Base-by-base conservation (phyloP, 1,284 basidiomycete species). In the Naganishia albida region DNA sequence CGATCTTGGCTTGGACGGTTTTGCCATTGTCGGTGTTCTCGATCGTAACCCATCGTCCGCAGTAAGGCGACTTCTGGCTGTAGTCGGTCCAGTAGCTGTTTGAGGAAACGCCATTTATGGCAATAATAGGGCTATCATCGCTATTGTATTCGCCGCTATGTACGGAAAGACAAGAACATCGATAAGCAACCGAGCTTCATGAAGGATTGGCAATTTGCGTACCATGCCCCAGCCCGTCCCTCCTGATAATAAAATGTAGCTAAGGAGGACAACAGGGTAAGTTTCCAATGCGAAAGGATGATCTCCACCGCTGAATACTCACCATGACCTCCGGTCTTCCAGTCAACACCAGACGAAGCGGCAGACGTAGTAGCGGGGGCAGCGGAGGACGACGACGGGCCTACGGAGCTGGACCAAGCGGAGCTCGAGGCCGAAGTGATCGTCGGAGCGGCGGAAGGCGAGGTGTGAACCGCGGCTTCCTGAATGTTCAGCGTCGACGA, bases 211-310 rank as follows among this genome's bases (percentile, higher is more conserved):
- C n/a, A n/a, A n/a, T n/a, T n/a, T n/a, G n/a, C n/a, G n/a, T n/a
- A n/a, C n/a, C 91, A 93, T 10, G 89, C 88, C 66, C 90, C 90
- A 51, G 78, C 70, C 56, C 71, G 72, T 48, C 87, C 87, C 57
- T 83, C 79, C 81, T 92, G 90, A 75, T 81, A 83, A 82, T 83
- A 90, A 80, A 78, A 91, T 23, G 89, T 91, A 26, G 85, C 89
- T 70, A 63, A 70, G 63, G 72, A 75, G 63, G 70, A 74, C 63
- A 71, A 67, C 67, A 30, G 20, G 56, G n/a, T 40, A 15, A 60
- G 44, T 39, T 38, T 39, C n/a, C 34, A 10, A 25, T 15, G 20
- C 15, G 3, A 15, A 42, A 34, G 12, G 43, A 48, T 20, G 20
- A 51, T n/a, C 63, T 63, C 15, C 52, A 26, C 59, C 42, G 48